Evolutionary conservation across 2,329 filamentous ascomycete genomes (phyloP).

Genomic region (Xylariaceae sp.): DNA sequence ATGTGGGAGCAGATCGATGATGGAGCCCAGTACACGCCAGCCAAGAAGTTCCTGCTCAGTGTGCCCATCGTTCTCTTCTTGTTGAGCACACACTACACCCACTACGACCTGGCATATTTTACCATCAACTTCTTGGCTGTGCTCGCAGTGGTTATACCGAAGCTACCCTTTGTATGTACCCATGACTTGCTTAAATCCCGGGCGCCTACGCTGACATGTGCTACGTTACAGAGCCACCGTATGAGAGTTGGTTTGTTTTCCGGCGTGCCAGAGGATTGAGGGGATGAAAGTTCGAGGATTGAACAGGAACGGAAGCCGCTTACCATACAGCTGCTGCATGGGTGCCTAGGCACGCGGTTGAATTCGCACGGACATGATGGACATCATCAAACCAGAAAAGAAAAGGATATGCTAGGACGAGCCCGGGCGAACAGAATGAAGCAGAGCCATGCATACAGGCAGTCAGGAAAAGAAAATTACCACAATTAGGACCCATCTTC

Average conservation of each 20-base stretch:
- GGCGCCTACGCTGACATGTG: constrained; percentile 26
- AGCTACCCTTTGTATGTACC: constrained; percentile 82
- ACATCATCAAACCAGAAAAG: constrained; percentile 2
- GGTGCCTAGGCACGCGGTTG: constrained; percentile 17
- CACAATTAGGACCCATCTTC: constrained; percentile 10
- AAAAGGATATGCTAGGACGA: constrained; percentile 1
- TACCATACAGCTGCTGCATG: constrained; percentile 18
- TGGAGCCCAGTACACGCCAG: constrained; percentile 95
- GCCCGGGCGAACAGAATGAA: neutral
- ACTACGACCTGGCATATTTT: constrained; percentile 96
- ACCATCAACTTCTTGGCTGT: constrained; percentile 95
- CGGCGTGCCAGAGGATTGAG: constrained; percentile 60
- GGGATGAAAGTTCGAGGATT: neutral
- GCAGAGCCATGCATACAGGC: constrained; percentile 11
- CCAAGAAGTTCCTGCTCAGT: constrained; percentile 95
- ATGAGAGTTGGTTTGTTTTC: constrained; percentile 75
- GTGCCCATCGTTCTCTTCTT: constrained; percentile 94
- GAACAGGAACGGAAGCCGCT: constrained; percentile 6
- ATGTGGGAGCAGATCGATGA: constrained; percentile 99
- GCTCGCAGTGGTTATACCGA: constrained; percentile 90
- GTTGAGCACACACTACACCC: constrained; percentile 96
- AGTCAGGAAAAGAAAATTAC: constrained; percentile 20
- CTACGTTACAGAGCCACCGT: constrained; percentile 63
- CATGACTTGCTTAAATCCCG: neutral
- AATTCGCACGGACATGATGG: constrained; percentile 3